These are phyloP conservation scores for Globisporangium echinulatum DNA, from an alignment of 352 stramenopile species.

Conservation along the genomic window DNA sequence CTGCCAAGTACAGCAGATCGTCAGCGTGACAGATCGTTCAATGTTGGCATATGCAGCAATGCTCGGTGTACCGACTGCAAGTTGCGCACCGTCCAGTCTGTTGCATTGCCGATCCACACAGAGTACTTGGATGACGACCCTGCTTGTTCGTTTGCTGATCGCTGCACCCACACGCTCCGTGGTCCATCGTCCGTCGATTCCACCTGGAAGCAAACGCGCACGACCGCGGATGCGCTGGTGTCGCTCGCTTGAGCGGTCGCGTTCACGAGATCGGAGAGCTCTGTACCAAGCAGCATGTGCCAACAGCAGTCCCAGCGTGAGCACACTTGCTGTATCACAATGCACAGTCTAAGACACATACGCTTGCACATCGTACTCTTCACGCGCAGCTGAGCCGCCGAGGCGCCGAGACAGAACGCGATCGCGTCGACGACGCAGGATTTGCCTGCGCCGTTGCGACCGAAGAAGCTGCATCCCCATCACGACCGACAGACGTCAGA, in stretches of 20 bases:
- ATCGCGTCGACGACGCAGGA: constrained; percentile 9
- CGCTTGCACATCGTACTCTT: neutral
- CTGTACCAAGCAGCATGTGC: neutral
- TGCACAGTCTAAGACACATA: neutral
- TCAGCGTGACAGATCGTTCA: neutral
- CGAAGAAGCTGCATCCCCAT: neutral
- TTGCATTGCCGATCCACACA: neutral
- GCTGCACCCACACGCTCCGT: neutral
- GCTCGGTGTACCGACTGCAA: too few relatives aligned
- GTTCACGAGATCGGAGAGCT: constrained; percentile 1
- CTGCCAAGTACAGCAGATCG: neutral
- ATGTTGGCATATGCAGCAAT: too few relatives aligned
- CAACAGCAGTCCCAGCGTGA: too few relatives aligned
- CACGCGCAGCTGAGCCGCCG: constrained; percentile 1
- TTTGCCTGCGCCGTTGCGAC: constrained; percentile 8
- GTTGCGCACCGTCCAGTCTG: neutral
- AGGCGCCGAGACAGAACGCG: constrained; percentile 7
- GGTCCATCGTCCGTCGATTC: neutral
- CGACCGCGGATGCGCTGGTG: neutral
- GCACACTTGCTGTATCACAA: neutral
- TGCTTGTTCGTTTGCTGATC: neutral
- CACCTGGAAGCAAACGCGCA: neutral
- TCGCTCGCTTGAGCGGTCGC: neutral
- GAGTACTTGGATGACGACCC: neutral
- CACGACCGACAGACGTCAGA: too few relatives aligned